Evolutionary conservation across 2,329 filamentous ascomycete species (phyloP), one percentile per base, ranked within the genome.

Genomic region (Ustulina deusta): DNA sequence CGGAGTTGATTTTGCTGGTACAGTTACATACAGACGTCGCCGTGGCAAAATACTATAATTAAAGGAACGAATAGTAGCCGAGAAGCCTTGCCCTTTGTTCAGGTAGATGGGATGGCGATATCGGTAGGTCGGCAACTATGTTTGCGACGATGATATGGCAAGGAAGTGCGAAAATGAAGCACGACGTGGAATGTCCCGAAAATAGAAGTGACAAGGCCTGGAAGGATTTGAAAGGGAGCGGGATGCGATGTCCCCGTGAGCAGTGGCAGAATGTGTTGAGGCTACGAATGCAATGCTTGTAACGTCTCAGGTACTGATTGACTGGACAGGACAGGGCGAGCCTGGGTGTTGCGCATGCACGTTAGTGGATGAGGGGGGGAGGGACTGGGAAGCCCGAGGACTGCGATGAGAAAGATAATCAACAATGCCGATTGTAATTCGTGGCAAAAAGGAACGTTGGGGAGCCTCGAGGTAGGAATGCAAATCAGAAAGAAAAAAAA

Each of bases 271-370:
- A 27, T 29, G 34, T 49, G 57, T 34, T 36, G 57, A 54, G 13
- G 46, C 49, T 32, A 40, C 34, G 34, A 56, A 55, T 34, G 40
- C 38, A 48, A 49, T 64, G 61, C 25, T 40, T 54, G 22, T 20
- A 68, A 69, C 64, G 67, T 71, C 64, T 70, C 68, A 63, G 69
- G 66, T 66, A n/a, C 22, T 29, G 36, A 42, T 56, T 56, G 54
- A 44, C 36, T 56, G 25, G 36, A 56, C 36, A 29, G 22, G 36
- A 42, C 22, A 29, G 22, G 54, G 22, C 36, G 20, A 40, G 52
- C 52, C 48, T 27, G 13, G 51, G 34, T 40, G 22, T n/a, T 29
- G 54, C 27, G 36, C 11, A 40, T 56, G 54, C 36, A 56, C 6
- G 22, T 11, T 51, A 6, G 20, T 22, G 20, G 34, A 15, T 32